Evolutionary conservation across 345 rosid species (phyloP).

Genomic region (Rhizophora apiculata): DNA sequence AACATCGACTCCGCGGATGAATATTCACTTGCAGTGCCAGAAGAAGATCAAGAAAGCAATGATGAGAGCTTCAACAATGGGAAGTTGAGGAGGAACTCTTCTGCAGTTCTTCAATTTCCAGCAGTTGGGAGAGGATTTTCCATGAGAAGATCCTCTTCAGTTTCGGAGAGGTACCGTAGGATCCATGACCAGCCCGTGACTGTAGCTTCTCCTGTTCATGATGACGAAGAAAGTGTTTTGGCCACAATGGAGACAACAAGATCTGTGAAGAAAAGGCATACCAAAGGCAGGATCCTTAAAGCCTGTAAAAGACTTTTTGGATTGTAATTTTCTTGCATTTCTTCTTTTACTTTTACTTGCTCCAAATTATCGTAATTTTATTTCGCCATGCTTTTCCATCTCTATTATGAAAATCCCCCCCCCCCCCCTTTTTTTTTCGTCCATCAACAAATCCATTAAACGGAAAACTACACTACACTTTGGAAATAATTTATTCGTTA

Average conservation of each 20-base stretch:
- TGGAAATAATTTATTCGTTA: too few relatives aligned
- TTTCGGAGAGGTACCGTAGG: conserved; percentile 72
- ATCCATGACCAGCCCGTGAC: conserved; percentile 68
- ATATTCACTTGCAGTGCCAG: conserved; percentile 19
- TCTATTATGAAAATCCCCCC: too few relatives aligned
- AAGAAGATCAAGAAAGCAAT: conserved; percentile 17
- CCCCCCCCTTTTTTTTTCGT: too few relatives aligned
- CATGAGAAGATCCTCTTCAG: conserved; percentile 77
- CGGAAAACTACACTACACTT: too few relatives aligned
- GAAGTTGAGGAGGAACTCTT: conserved; percentile 47
- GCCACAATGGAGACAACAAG: conserved; percentile 16
- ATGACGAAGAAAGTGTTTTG: conserved; percentile 7
- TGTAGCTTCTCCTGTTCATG: conserved; percentile 41
- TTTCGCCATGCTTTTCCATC: too few relatives aligned
- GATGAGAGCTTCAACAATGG: conserved; percentile 15
- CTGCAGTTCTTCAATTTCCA: conserved; percentile 42
- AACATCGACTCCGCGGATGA: not conserved
- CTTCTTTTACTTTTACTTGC: not conserved
- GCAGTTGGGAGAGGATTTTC: conserved; percentile 60
- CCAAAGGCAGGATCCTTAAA: conserved; percentile 54
- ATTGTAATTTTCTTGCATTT: conserved; percentile 23
- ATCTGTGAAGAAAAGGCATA: conserved; percentile 47
- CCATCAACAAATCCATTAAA: too few relatives aligned
- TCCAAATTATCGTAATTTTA: too few relatives aligned
- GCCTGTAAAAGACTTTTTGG: conserved; percentile 80